A percentile compares a stretch with the other conserved stretches of the same genome.
Conservation (phyloP, 163 green algal genomes). For the Chlamydomonas reinhardtii region DNA sequence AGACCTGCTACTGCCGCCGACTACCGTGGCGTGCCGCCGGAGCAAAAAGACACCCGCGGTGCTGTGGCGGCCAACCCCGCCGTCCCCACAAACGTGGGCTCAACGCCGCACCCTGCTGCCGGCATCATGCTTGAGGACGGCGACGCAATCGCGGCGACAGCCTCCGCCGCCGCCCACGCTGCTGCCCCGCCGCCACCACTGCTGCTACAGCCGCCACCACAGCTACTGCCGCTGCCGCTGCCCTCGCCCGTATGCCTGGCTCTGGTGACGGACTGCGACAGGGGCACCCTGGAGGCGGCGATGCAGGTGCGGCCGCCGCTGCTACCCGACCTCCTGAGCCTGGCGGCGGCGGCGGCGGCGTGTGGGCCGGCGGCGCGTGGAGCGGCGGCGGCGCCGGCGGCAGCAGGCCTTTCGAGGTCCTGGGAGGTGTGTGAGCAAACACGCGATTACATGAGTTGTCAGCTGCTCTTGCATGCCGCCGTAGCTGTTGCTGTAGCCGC, state of each 20-base stretch:
- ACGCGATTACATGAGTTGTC: too few relatives aligned
- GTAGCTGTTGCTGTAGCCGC: too few relatives aligned
- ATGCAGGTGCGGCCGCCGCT: neutral
- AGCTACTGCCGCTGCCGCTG: neutral
- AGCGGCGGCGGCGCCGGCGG: neutral
- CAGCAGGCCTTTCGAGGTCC: neutral
- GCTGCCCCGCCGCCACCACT: neutral
- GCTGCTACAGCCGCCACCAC: neutral
- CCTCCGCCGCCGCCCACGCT: neutral
- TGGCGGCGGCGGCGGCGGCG: neutral
- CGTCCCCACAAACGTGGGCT: too few relatives aligned
- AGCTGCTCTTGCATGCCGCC: too few relatives aligned
- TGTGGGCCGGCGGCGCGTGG: neutral
- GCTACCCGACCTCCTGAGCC: neutral
- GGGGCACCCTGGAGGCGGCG: neutral
- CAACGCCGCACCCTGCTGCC: too few relatives aligned
- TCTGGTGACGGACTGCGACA: neutral
- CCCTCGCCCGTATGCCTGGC: conserved; percentile 13
- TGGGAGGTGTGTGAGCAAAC: neutral
- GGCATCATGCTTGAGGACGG: too few relatives aligned
- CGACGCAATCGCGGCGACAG: neutral
- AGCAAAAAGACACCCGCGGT: too few relatives aligned
- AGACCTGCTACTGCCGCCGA: too few relatives aligned
- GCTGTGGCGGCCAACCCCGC: too few relatives aligned
- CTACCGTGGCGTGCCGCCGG: too few relatives aligned